A percentile compares a stretch with the other conserved stretches of the same genome.
Evolutionary conservation across 441 rosid species (phyloP).

Genomic region (Dalechampia spathulata): DNA sequence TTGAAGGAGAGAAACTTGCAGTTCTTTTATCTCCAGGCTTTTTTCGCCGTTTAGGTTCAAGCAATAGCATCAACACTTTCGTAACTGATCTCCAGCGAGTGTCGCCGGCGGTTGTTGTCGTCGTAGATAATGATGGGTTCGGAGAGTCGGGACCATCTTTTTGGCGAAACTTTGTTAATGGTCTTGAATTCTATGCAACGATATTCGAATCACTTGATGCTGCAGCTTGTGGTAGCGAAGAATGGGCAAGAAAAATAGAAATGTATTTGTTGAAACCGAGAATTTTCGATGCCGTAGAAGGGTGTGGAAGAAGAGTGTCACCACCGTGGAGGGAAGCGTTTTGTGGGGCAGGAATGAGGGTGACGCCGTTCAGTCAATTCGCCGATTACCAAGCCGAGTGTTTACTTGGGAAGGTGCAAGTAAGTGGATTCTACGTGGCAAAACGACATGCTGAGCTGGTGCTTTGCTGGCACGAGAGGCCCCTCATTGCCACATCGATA

Average conservation of each 20-base stretch:
- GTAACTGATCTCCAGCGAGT: conserved; percentile 47
- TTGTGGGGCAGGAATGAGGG: conserved; percentile 45
- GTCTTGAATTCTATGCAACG: conserved; percentile 44
- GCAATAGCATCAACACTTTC: conserved; percentile 29
- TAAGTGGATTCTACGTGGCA: conserved; percentile 60
- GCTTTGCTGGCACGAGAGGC: conserved; percentile 59
- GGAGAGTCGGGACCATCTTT: conserved; percentile 44
- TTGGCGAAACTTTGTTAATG: conserved; percentile 52
- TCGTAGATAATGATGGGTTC: conserved; percentile 48
- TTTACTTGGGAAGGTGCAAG: conserved; percentile 43
- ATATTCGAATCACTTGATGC: conserved; percentile 58
- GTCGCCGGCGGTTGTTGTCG: conserved; percentile 55
- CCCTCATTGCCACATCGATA: conserved; percentile 57
- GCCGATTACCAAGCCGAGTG: conserved; percentile 63
- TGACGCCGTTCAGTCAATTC: conserved; percentile 48
- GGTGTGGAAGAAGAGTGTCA: conserved; percentile 31
- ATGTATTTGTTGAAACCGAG: conserved; percentile 50
- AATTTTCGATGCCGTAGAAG: conserved; percentile 43
- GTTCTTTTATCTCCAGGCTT: conserved; percentile 54
- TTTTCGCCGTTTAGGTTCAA: conserved; percentile 49
- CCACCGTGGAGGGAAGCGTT: conserved; percentile 39
- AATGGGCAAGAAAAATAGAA: conserved; percentile 50
- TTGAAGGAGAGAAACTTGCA: conserved; percentile 62
- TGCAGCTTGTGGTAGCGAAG: conserved; percentile 34
- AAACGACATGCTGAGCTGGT: conserved; percentile 50